phyloP scores from a whole-genome alignment of 2,329 filamentous ascomycete genomes.

The Neospermospora avenae region DNA sequence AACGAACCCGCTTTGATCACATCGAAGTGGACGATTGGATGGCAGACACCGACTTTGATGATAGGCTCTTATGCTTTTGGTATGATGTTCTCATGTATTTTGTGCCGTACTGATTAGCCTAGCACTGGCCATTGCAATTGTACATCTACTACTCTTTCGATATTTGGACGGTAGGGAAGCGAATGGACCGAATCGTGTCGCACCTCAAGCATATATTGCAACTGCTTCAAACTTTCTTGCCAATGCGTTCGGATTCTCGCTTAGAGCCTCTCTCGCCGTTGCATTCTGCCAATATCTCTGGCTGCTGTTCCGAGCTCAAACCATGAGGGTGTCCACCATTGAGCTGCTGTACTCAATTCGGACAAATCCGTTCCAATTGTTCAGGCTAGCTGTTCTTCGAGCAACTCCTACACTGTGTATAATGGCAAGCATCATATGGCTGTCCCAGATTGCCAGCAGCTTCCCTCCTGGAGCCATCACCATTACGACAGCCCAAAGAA shows the following conservation, averaged over 20 bases:
- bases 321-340: constrained; percentile 29
- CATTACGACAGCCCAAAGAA: constrained; percentile 9
- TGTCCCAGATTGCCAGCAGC: constrained; percentile 16
- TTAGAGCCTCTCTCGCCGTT: constrained; percentile 13
- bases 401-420: constrained; percentile 20
- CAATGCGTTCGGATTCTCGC: constrained; percentile 23
- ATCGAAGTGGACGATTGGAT: constrained; percentile 26
- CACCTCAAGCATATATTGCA: constrained; percentile 23
- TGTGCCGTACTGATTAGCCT: background rate
- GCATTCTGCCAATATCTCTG: constrained; percentile 27
- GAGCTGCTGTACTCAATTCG: constrained; percentile 23
- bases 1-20: constrained; percentile 18
- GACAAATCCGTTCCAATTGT: constrained; percentile 20
- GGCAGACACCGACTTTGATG: constrained; percentile 26
- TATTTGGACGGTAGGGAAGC: constrained; percentile 24
- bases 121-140: constrained; percentile 20
- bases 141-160: constrained; percentile 23
- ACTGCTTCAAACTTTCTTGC: constrained; percentile 28
- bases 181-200: constrained; percentile 20
- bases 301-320: constrained; percentile 19
- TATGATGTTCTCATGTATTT: background rate
- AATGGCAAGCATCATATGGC: constrained; percentile 20
- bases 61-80: constrained; percentile 19
- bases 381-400: constrained; percentile 11
- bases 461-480: constrained; percentile 29